These are phyloP conservation scores for Rubia balearica DNA, from an alignment of 305 asterid genomes.

Conservation along the genomic window DNA sequence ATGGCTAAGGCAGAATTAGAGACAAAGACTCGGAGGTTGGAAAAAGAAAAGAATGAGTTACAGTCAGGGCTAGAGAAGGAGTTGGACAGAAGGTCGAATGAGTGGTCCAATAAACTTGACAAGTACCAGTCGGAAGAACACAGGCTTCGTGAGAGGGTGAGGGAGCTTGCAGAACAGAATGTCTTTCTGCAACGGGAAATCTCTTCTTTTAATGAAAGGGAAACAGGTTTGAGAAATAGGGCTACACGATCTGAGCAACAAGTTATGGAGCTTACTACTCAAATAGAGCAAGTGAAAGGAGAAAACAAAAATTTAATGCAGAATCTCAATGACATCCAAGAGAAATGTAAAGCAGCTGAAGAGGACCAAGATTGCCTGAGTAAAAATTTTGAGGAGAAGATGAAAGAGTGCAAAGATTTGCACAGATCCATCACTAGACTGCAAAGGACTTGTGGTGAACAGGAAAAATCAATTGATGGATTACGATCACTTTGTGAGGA, in stretches of 20 bases:
- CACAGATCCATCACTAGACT: conserved; percentile 69
- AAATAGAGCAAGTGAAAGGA: conserved; percentile 45
- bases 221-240: conserved; percentile 39
- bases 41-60: conserved; percentile 73
- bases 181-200: conserved; percentile 87
- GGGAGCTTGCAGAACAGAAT: conserved; percentile 95
- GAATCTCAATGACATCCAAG: conserved; percentile 50
- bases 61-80: conserved; percentile 80
- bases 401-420: conserved; percentile 77
- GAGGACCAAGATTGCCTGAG: conserved; percentile 59
- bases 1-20: conserved; percentile 43
- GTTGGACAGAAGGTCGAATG: conserved; percentile 82
- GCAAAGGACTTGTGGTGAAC: conserved; percentile 79
- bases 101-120: conserved; percentile 86
- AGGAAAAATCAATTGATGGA: conserved; percentile 85
- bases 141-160: conserved; percentile 88
- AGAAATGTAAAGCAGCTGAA: conserved; percentile 51
- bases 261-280: conserved; percentile 45
- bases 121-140: conserved; percentile 82
- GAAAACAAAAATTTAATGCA: conserved; percentile 53
- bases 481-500: conserved; percentile 68
- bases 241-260: conserved; percentile 50
- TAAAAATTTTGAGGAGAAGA: conserved; percentile 69
- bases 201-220: conserved; percentile 60
- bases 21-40: conserved; percentile 47